Base-by-base conservation (phyloP, 192 early-diverging fungal genomes). In the Mortierella antarctica region DNA sequence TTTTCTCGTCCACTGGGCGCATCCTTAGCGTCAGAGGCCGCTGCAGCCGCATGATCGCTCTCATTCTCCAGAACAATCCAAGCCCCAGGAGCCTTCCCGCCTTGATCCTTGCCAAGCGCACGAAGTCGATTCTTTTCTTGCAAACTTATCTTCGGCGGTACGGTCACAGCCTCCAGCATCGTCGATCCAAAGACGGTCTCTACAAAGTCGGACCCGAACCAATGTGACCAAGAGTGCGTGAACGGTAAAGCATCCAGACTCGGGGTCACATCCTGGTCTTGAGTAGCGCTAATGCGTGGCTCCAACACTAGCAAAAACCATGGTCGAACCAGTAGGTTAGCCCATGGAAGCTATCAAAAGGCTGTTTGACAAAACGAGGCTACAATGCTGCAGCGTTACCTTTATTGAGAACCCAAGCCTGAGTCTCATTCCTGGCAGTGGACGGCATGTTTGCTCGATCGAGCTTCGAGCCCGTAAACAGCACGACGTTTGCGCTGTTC, bases 391-490 rank as follows among this genome's bases (percentile, higher is more conserved):
- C 31, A 31, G 1, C 31, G 3, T 31, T 74, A 49, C 51, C 58
- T 17, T 20, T 48, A 20, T 75, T 61, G 2, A 75, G 51, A 39
- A 75, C 44, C 73, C 59, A 75, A 0, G 73, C 65, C 15, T 67
- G 65, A 5, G 63, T 58, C 4, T 47, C 10, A 5, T 67, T 15
- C 20, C 51, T 8, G 7, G 10, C 5, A 11, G 58, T 47, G 14
- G 57, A 23, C 8, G 59, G 73, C 10, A 75, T n/a, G 17, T 75
- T 59, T 2, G 18, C 18, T 7, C 44, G n/a, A 17, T 62, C 58
- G 15, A 68, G 18, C 3, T 17, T 6, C 0, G 65, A 75, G 9
- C 53, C 52, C 9, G 17, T 13, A 11, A 75, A 68, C 7, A 72
- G 23, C 18, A 75, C 59, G 6, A 62, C 52, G 8, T 21, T 59